Base-by-base conservation (phyloP, 108 stramenopile species). In the Halocafeteria seosinensis region DNA sequence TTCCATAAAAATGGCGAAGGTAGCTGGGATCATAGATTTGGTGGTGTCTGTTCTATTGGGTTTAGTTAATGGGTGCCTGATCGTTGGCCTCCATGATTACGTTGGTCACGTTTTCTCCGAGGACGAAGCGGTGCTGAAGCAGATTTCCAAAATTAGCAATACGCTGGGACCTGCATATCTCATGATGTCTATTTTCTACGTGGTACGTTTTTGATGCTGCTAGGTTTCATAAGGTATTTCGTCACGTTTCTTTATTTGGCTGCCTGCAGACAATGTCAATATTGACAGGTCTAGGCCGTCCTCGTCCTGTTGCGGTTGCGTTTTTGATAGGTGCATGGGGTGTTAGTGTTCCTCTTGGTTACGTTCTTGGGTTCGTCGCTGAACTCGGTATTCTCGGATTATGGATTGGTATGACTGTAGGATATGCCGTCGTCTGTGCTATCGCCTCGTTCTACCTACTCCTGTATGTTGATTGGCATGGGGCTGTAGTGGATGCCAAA, bases 281-380 rank as follows among this genome's bases (percentile, higher is more conserved):
- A 47, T 50, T 67, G 30, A 33, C 47, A 32, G 59, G 30, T 0
- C 29, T 28, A 32, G 61, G 36, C 5, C 27, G 32, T 3, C 30
- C 66, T 25, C 30, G 30, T 3, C 32, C 63, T 21, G 66, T 67
- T 23, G 66, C 63, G 21, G 13, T 25, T 13, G 37, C 37, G 27
- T 67, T 67, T 23, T 11, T 67, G 21, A n/a, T 13, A 1, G 66
- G 66, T 4, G 66, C 66, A 1, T 67, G 66, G 66, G 21, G 31
- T 23, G 66, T 67, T 2, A 38, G 50, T 26, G 66, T 67, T 23
- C 66, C 66, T 27, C 66, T 67, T 29, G 55, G 60, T 17, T 67
- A 37, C 8, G 66, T 67, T 23, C 63, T 67, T 23, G 61, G 17
- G 8, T 8, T 27, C n/a, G 23, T 31, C 0, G 24, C 37, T 12